Base-by-base conservation (phyloP, 1,284 basidiomycete genomes). In the Moesziomyces parantarcticus region DNA sequence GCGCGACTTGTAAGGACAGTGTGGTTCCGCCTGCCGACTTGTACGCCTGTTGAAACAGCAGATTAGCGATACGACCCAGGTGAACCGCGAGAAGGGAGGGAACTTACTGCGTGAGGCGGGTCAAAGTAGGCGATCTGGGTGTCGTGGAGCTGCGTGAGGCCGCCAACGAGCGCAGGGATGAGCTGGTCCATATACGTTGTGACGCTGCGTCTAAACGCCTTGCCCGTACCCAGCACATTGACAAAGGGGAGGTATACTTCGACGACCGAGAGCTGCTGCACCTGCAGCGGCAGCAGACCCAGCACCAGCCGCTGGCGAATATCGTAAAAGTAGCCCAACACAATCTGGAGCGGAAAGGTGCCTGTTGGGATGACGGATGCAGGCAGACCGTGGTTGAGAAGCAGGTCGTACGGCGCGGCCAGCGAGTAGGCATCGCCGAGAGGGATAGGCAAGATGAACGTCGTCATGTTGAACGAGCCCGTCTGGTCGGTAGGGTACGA, bases 401-500 rank as follows among this genome's bases (percentile, higher is more conserved):
- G 13, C 5, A 63, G 50, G 21, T 48, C 25, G 45, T 63, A 63
- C 23, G 54, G 55, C 3, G 61, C 48, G 9, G 55, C 55, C 18
- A 63, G 18, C 2, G 54, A 52, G 10, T 16, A 39, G 7, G 54
- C 61, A 16, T 57, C 55, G 23, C 53, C 56, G 25, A 63, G 26
- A 0, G 61, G 54, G 39, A 63, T 63, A n/a, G 61, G 61, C 2
- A 63, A 14, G 41, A 58, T 53, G 45, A 57, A 63, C 6, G 50
- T 58, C 40, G 61, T 63, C 21, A 63, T 20, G 54, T 63, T 63
- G 50, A 63, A 39, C 8, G 61, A 55, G 41, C 39, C 61, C 4
- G 61, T 63, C 26, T 57, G 54, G 36, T 41, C 43, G 22, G 50
- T 50, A 3, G 61, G 61, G 13, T 51, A 10, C 45, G 41, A 14